A percentile compares a stretch with the other conserved stretches of the same genome.
Conservation (phyloP, 2,329 filamentous ascomycete genomes). For the Diaporthe batatas region DNA sequence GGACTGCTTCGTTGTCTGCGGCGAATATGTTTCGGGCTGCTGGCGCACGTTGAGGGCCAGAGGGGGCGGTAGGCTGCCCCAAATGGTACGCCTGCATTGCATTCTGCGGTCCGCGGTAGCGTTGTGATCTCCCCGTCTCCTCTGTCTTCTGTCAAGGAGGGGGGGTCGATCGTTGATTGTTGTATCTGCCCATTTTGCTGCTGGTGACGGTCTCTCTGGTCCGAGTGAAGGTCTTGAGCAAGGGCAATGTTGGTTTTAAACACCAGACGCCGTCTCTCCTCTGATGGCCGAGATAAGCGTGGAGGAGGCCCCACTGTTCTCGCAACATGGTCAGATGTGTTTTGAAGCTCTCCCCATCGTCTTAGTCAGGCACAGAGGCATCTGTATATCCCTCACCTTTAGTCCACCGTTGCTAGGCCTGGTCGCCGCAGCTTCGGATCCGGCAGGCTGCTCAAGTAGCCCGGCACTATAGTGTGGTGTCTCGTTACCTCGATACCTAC, state of each 20-base stretch:
- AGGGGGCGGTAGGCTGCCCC: background rate
- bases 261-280: background rate
- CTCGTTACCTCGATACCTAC: background rate
- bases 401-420: background rate
- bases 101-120: conserved; percentile 18
- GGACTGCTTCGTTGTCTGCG: background rate
- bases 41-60: background rate
- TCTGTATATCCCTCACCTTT: background rate
- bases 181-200: conserved; percentile 15
- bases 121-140: conserved; percentile 15
- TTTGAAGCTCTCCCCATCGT: conserved; percentile 20
- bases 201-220: background rate
- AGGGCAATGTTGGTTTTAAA: background rate
- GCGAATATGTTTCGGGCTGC: background rate
- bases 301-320: conserved; percentile 9
- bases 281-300: background rate
- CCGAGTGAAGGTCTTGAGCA: background rate
- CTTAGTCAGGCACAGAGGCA: conserved; percentile 23
- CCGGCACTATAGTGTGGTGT: background rate
- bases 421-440: background rate
- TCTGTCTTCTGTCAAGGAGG: background rate
- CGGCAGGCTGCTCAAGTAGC: background rate
- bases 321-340: conserved; percentile 14
- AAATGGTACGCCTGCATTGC: conserved; percentile 22
- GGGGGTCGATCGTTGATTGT: conserved; percentile 18